Conservation (phyloP, 768 basidiomycete genomes). For the Podaxis rugospora region DNA sequence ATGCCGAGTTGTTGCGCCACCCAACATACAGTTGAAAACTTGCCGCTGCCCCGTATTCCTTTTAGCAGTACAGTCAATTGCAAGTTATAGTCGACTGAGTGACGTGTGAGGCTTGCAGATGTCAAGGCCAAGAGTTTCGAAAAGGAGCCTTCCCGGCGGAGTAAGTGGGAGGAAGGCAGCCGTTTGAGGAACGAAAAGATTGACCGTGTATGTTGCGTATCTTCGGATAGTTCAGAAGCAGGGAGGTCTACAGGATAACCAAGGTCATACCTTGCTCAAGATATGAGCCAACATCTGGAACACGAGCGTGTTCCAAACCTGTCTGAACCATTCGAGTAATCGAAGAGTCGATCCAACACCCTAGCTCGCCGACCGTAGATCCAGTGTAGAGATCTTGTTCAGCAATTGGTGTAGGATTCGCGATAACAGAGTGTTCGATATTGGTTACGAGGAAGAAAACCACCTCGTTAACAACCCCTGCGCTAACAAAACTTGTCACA, state of each 20-base stretch:
- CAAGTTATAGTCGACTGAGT: conserved; percentile 56
- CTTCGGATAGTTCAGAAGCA: background rate
- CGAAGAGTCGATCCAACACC: conserved; percentile 77
- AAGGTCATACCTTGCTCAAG: conserved; percentile 42
- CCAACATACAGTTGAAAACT: conserved; percentile 56
- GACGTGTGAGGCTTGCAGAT: conserved; percentile 52
- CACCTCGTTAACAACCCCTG: conserved; percentile 25
- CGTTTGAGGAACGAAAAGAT: conserved; percentile 20
- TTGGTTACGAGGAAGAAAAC: conserved; percentile 80
- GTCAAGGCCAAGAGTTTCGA: conserved; percentile 51
- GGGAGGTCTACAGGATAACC: background rate
- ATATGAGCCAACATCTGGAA: conserved; percentile 50
- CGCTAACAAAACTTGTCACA: background rate
- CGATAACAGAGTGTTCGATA: conserved; percentile 59
- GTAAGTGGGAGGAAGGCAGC: conserved; percentile 20
- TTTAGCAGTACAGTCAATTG: conserved; percentile 72
- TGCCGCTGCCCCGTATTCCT: conserved; percentile 79
- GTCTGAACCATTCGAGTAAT: conserved; percentile 75
- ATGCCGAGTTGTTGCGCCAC: conserved; percentile 65
- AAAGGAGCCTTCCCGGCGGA: conserved; percentile 32
- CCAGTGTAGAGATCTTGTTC: conserved; percentile 47
- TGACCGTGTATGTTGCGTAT: conserved; percentile 17
- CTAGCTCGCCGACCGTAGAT: conserved; percentile 63
- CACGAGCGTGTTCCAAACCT: conserved; percentile 65
- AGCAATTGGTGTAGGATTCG: conserved; percentile 22